Evolutionary conservation across 148 eudicot species (phyloP).

Genomic region (Dianthus caryophyllus): DNA sequence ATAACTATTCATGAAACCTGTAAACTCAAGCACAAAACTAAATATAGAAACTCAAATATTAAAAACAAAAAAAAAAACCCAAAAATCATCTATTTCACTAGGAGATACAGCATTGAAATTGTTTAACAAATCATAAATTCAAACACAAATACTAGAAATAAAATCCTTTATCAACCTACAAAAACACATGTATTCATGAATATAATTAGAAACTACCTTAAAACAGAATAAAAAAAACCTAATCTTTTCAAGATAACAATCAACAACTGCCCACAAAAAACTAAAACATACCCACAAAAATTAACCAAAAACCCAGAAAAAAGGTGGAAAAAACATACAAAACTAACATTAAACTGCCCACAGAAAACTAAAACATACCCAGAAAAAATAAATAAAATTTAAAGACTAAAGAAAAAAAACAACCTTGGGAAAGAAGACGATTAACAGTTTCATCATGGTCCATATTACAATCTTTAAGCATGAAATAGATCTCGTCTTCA

Average conservation of each 20-base stretch:
- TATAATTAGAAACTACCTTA: not conserved
- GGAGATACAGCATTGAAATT: too few species aligned
- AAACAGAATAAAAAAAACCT: not conserved
- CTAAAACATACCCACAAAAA: not conserved
- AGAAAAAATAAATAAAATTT: not conserved
- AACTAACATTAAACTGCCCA: not conserved
- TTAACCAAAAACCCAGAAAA: not conserved
- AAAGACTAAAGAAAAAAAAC: not conserved
- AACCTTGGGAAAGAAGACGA: conserved; percentile 87
- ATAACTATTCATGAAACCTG: too few species aligned
- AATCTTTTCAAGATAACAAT: not conserved
- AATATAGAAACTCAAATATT: too few species aligned
- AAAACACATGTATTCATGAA: not conserved
- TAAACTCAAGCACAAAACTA: too few species aligned
- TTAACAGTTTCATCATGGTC: conserved; percentile 91
- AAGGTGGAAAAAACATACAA: not conserved
- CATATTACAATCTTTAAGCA: conserved; percentile 92
- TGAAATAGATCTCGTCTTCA: conserved; percentile 83
- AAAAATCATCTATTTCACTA: too few species aligned
- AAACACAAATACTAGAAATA: too few species aligned
- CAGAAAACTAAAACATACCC: not conserved
- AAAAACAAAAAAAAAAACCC: too few species aligned
- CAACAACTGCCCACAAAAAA: not conserved
- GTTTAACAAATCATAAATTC: too few species aligned
- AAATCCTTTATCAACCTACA: not conserved